Percentiles rank a stretch among this genome's conserved stretches.
These are phyloP conservation scores for Pseudocercospora ulei DNA, from an alignment of 2,329 filamentous ascomycete species.

Conservation along the genomic window DNA sequence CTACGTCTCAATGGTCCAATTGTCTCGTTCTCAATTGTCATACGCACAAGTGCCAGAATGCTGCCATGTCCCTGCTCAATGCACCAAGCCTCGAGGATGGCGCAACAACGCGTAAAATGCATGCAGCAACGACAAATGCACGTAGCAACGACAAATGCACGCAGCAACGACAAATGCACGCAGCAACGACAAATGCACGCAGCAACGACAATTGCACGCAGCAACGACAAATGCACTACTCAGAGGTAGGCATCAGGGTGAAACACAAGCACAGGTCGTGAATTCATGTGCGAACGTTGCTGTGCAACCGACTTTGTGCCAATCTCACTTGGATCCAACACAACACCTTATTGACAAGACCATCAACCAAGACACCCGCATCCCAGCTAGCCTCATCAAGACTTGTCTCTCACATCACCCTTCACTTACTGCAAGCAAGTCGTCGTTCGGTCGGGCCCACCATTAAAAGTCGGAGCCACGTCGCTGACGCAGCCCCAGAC, in stretches of 20 bases:
- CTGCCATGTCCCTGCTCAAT: conserved; percentile 3
- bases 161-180: conserved; percentile 1
- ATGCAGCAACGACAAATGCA: background rate
- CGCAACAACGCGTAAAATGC: conserved; percentile 3
- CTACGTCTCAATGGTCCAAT: too few relatives aligned
- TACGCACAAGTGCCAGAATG: too few relatives aligned
- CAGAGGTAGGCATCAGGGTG: too few relatives aligned
- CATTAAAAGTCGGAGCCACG: too few relatives aligned
- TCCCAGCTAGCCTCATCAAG: too few relatives aligned
- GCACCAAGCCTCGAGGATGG: conserved; percentile 4
- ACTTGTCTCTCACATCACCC: too few relatives aligned
- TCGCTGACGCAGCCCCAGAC: background rate
- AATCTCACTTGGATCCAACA: conserved; percentile 2
- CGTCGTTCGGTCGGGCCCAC: too few relatives aligned
- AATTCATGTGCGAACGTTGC: conserved; percentile 6
- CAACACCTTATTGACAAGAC: background rate
- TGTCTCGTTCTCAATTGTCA: too few relatives aligned
- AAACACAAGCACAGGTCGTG: background rate
- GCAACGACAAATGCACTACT: background rate
- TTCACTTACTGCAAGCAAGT: too few relatives aligned
- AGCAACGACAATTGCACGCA: conserved; percentile 1
- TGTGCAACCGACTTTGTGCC: background rate
- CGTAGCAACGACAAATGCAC: conserved; percentile 4
- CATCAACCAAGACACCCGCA: background rate
- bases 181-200: background rate